Conservation (phyloP, 768 basidiomycete species). For the Mycena pura region DNA sequence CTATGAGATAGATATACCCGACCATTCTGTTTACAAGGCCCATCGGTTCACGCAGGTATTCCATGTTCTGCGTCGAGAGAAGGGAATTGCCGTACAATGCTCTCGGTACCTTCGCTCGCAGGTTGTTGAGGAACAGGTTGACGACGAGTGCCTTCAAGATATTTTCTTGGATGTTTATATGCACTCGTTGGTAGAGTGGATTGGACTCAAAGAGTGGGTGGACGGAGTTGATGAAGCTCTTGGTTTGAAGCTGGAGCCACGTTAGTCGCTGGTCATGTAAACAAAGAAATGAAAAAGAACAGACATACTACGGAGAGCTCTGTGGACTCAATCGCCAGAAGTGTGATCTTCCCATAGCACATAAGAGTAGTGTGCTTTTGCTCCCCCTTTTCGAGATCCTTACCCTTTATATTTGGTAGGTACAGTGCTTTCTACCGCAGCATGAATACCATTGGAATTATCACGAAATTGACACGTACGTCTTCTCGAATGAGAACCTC, state of each 20-base stretch:
- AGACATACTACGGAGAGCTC: constrained; percentile 82
- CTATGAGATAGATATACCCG: constrained; percentile 92
- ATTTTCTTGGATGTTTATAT: constrained; percentile 96
- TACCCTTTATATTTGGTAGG: constrained; percentile 86
- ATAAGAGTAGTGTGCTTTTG: constrained; percentile 79
- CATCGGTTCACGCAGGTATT: constrained; percentile 82
- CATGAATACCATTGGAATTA: background rate
- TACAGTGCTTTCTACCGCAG: constrained; percentile 81
- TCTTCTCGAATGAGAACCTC: constrained; percentile 89
- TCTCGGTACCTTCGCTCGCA: constrained; percentile 70
- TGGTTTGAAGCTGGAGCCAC: constrained; percentile 71
- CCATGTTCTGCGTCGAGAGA: constrained; percentile 84
- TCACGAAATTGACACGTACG: constrained; percentile 53
- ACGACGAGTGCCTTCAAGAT: constrained; percentile 90
- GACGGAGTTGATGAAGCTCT: constrained; percentile 70
- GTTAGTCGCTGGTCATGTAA: constrained; percentile 2
- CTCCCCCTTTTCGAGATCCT: constrained; percentile 59
- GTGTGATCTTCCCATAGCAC: constrained; percentile 75
- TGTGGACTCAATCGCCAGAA: constrained; percentile 85
- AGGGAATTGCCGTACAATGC: constrained; percentile 75
- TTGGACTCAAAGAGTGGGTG: constrained; percentile 57
- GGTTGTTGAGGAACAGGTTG: constrained; percentile 77
- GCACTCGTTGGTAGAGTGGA: constrained; percentile 73
- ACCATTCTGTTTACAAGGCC: constrained; percentile 90
- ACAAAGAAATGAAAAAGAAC: constrained; percentile 23